Conservation (phyloP, 345 rosid species). For the Citrus trifoliata region DNA sequence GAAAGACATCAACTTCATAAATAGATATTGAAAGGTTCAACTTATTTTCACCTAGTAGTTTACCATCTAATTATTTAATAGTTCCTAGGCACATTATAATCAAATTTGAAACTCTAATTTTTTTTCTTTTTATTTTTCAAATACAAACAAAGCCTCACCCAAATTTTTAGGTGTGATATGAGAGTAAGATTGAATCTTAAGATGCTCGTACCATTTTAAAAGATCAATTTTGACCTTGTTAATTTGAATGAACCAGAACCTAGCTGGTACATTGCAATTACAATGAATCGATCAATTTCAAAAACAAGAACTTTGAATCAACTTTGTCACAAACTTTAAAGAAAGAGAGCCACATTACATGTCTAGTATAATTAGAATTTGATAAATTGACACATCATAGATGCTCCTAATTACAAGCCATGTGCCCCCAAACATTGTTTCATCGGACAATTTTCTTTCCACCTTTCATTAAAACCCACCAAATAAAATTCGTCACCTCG, state of each 20-base stretch:
- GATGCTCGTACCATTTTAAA: not conserved
- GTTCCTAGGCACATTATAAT: not conserved
- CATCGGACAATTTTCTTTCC: not conserved
- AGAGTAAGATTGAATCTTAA: not conserved
- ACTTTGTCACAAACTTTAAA: not conserved
- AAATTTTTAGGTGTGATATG: not conserved
- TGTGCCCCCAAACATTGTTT: slow-evolving; percentile 13
- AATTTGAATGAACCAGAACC: not conserved
- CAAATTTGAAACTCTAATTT: too few species aligned
- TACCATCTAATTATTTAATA: not conserved
- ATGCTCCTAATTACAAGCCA: slow-evolving; percentile 14
- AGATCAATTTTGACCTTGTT: not conserved
- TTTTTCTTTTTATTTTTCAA: too few species aligned
- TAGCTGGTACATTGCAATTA: not conserved
- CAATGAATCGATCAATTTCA: not conserved
- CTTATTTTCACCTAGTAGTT: too few species aligned
- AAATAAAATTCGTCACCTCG: not conserved
- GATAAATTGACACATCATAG: not conserved
- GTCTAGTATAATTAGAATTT: not conserved
- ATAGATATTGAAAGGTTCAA: too few species aligned
- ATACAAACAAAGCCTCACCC: not conserved
- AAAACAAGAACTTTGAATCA: not conserved
- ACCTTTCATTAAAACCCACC: not conserved
- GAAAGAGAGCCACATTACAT: not conserved
- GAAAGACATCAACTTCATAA: too few species aligned